Conservation (phyloP, 495 filamentous ascomycete genomes). For the Penicillium verhagenii region DNA sequence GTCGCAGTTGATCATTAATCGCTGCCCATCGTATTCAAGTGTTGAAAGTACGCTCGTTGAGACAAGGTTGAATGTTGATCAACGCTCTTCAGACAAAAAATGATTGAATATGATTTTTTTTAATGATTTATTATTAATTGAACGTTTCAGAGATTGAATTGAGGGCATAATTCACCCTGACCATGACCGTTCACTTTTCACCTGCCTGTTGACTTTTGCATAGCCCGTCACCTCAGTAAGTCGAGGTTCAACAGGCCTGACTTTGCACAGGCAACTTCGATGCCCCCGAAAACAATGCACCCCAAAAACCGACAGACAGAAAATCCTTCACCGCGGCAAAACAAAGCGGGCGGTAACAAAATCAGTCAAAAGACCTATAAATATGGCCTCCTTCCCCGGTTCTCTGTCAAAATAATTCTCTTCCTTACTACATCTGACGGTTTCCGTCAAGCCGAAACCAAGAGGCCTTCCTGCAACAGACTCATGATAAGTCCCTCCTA, state of each 20-base stretch:
- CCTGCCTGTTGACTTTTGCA: background rate
- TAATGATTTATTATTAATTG: background rate
- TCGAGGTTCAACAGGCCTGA: background rate
- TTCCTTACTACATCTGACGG: background rate
- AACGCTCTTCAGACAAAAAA: background rate
- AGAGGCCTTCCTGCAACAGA: background rate
- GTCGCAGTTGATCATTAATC: background rate
- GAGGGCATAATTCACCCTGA: background rate
- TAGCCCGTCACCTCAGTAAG: background rate
- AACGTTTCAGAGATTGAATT: background rate
- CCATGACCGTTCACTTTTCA: background rate
- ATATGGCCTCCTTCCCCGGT: background rate
- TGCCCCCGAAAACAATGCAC: background rate
- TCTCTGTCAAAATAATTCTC: background rate
- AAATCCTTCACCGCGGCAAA: background rate
- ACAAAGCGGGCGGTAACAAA: background rate
- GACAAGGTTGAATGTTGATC: background rate
- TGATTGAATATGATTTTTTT: background rate
- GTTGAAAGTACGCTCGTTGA: background rate
- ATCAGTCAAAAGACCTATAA: background rate
- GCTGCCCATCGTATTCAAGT: background rate
- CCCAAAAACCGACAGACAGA: background rate
- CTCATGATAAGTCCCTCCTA: background rate
- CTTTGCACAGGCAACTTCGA: background rate
- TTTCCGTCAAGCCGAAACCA: background rate